These are phyloP conservation scores for Cichorium intybus DNA, from an alignment of 140 eudicot genomes.

Conservation along the genomic window DNA sequence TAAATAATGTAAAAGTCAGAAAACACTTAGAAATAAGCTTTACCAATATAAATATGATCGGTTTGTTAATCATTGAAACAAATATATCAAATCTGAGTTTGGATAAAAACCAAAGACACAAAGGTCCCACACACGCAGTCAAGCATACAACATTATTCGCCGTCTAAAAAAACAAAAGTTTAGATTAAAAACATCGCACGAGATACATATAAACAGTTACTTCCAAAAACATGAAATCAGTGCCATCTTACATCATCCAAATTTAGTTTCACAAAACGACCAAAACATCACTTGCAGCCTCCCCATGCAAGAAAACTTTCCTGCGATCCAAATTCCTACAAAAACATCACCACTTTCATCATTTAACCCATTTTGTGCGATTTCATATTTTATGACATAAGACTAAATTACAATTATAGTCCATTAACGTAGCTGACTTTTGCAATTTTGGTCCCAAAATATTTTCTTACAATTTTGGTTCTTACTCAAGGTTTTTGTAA, in stretches of 20 bases:
- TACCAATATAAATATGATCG: too few species aligned
- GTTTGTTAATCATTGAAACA: too few species aligned
- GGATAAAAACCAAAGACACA: too few species aligned
- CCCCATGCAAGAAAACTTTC: constrained; percentile 80
- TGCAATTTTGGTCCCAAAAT: too few species aligned
- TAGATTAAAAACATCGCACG: background rate
- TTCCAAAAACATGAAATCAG: constrained; percentile 9
- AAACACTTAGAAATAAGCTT: too few species aligned
- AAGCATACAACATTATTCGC: background rate
- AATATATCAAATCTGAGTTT: too few species aligned
- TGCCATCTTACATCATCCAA: constrained; percentile 12
- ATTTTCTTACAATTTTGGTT: too few species aligned
- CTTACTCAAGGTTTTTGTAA: too few species aligned
- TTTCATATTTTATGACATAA: too few species aligned
- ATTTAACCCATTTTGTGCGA: background rate
- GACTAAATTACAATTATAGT: too few species aligned
- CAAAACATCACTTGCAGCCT: constrained; percentile 29
- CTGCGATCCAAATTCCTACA: constrained; percentile 81
- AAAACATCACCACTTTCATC: background rate
- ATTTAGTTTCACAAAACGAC: constrained; percentile 20
- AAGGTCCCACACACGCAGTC: background rate
- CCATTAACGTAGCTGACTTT: too few species aligned
- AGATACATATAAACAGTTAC: constrained; percentile 21
- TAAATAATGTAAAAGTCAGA: too few species aligned
- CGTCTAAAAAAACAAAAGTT: background rate